Evolutionary conservation across 75 land plant species (phyloP), one percentile per base, ranked within the genome.

Genomic region (Chamaecyparis obtusa): DNA sequence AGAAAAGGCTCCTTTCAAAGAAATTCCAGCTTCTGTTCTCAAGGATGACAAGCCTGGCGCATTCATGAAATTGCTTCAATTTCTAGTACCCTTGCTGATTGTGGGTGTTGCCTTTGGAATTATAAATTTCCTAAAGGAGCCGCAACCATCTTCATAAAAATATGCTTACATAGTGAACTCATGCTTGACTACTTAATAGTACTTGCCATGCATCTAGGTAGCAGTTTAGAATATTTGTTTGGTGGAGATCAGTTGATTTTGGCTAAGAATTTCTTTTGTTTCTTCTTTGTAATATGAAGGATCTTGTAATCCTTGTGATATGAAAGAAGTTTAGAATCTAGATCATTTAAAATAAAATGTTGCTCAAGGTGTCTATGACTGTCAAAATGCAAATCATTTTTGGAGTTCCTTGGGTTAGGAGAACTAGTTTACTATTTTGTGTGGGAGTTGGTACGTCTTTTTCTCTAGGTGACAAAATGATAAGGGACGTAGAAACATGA

Each of bases 21-120:
- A 92, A 67, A 85, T 83, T 27, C 87, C 85, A 76, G 89, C 91
- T 54, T 24, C 92, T n/a, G 60, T 88, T 87, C 86, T 91, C 60
- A 89, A 89, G 37, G 89, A 89, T 49, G 88, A 87, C 67, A 36
- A 67, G n/a, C 39, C 90, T 13, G 51, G 89, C 15, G 83, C 83
- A 27, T 9, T 83, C 43, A 81, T 83, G 67, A 89, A 89, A 78
- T 71, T 89, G 35, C 67, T 89, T 69, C 90, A 89, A 78, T 83
- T 89, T 60, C 27, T 83, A 35, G 89, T 89, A 33, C 90, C 90
- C 2, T 78, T 89, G 60, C 86, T 89, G n/a, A 88, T 89, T 43
- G 37, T 89, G 55, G 90, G 89, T 64, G 83, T 89, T 30, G 85
- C 90, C 33, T 55, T 87, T 39, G 90, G 90, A 14, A 89, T 89